These are phyloP conservation scores for Trichoderma atroviride DNA, from an alignment of 2,329 filamentous ascomycete genomes.

Conservation along the genomic window DNA sequence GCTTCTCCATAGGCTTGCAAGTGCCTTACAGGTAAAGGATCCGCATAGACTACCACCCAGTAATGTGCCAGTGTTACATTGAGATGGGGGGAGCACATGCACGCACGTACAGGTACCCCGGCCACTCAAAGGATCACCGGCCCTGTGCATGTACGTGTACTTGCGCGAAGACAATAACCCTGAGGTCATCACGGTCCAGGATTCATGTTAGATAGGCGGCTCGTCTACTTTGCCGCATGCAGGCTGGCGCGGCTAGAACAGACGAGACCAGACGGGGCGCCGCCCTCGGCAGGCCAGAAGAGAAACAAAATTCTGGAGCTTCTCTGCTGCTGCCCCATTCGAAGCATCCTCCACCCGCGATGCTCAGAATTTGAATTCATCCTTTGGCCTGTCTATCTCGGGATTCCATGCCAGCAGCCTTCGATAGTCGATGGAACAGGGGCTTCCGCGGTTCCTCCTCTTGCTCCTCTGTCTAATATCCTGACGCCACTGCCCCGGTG, in stretches of 20 bases:
- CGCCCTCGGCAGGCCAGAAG: neutral
- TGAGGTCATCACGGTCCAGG: slow-evolving; percentile 16
- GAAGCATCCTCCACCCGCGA: neutral
- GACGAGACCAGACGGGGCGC: slow-evolving; percentile 1
- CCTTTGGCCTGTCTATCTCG: neutral
- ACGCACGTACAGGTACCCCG: neutral
- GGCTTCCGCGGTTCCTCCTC: neutral
- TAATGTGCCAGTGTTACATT: slow-evolving; percentile 1
- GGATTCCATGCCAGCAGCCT: neutral
- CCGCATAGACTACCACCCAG: slow-evolving; percentile 2
- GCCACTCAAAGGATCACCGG: neutral
- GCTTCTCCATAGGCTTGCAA: neutral
- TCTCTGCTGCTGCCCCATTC: neutral
- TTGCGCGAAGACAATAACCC: neutral
- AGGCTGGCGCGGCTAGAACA: slow-evolving; percentile 9
- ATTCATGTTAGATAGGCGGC: slow-evolving; percentile 22
- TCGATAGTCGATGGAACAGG: neutral
- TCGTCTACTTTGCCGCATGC: slow-evolving; percentile 7
- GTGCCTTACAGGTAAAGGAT: neutral
- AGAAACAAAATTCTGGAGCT: slow-evolving; percentile 8
- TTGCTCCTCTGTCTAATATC: neutral
- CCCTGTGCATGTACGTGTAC: neutral
- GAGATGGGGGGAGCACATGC: neutral
- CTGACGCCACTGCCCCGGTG: slow-evolving; percentile 3
- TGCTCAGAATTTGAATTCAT: neutral